Percentiles rank a stretch among this genome's conserved stretches.
Conservation (phyloP, 495 filamentous ascomycete species). For the Mytilinidion resinicola region DNA sequence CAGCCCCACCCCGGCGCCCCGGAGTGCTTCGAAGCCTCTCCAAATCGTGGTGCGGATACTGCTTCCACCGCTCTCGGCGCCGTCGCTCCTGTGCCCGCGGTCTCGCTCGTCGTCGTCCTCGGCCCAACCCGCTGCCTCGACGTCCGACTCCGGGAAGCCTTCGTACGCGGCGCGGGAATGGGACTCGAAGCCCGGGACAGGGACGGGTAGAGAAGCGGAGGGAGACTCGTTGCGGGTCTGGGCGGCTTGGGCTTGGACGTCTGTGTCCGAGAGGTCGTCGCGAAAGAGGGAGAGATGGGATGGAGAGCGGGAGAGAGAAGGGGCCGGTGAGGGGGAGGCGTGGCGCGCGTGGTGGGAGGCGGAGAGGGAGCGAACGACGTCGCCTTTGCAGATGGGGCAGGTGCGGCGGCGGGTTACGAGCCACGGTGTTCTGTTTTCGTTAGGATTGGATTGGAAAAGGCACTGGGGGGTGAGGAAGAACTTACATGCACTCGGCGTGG, state of each 20-base stretch:
- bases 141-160: constrained; percentile 10
- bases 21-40: constrained; percentile 21
- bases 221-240: constrained; percentile 42
- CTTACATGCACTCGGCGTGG: constrained; percentile 98
- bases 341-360: constrained; percentile 28
- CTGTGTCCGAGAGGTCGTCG: constrained; percentile 41
- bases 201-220: constrained; percentile 33
- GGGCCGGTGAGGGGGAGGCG: constrained; percentile 4
- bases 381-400: constrained; percentile 96
- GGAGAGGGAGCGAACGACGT: constrained; percentile 68
- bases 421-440: constrained; percentile 83
- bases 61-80: constrained; percentile 2
- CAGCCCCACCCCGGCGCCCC: constrained; percentile 14
- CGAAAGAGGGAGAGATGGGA: constrained; percentile 29
- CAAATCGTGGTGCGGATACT: constrained; percentile 20
- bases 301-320: constrained; percentile 5
- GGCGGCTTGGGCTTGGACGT: constrained; percentile 40
- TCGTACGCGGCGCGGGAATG: not conserved
- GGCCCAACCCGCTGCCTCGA: constrained; percentile 19
- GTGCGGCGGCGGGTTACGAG: constrained; percentile 88
- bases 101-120: constrained; percentile 2
- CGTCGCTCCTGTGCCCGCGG: not conserved
- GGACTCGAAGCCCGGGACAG: not conserved
- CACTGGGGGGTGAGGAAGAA: constrained; percentile 28
- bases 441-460: constrained; percentile 23